Evolutionary conservation across 2,329 filamentous ascomycete genomes (phyloP).

Genomic region (Diaporthe capsici): DNA sequence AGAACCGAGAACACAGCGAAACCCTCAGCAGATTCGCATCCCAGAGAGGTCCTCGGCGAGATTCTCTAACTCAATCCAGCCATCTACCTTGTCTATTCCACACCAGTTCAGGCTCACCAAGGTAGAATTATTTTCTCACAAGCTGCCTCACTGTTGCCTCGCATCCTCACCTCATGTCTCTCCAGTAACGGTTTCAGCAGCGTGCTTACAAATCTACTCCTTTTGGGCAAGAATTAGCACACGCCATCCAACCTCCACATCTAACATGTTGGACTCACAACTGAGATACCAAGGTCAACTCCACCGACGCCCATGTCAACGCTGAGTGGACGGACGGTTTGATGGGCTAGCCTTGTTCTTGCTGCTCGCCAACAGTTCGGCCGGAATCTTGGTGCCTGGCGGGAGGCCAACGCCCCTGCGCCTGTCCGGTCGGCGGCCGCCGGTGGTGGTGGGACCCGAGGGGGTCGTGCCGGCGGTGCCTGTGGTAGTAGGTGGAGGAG

Average conservation of each 20-base stretch:
- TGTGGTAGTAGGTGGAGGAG: too few species aligned
- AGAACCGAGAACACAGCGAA: not conserved
- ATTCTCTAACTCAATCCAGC: not conserved
- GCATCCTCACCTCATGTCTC: too few species aligned
- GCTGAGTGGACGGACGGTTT: not conserved
- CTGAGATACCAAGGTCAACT: not conserved
- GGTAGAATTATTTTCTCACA: not conserved
- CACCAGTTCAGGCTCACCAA: not conserved
- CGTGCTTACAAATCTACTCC: not conserved
- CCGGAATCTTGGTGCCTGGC: too few species aligned
- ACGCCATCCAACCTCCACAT: not conserved
- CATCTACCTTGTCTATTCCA: not conserved
- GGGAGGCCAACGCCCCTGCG: too few species aligned
- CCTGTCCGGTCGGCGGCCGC: too few species aligned
- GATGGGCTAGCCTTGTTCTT: too few species aligned
- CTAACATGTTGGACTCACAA: not conserved
- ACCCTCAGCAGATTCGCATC: not conserved
- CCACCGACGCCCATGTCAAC: not conserved
- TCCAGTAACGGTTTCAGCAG: too few species aligned
- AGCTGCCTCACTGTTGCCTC: not conserved
- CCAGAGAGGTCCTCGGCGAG: not conserved
- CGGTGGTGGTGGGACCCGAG: too few species aligned
- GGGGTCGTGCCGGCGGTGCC: too few species aligned
- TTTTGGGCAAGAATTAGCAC: not conserved
- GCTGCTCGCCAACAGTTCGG: too few species aligned